Conservation (phyloP, 2,329 filamentous ascomycete genomes). For the Cercospora beticola region DNA sequence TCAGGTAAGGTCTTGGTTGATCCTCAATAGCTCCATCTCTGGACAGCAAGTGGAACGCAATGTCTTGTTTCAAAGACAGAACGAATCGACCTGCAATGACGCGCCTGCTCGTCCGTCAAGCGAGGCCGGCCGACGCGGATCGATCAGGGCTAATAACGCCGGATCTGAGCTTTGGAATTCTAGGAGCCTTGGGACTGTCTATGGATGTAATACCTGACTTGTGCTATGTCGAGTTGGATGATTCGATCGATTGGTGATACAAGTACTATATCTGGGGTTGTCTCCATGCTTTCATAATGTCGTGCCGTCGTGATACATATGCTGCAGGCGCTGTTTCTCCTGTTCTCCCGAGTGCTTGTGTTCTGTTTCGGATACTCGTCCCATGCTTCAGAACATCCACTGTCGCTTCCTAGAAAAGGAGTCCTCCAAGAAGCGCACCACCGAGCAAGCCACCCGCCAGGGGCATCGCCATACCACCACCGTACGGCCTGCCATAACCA, state of each 20-base stretch:
- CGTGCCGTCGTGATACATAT: neutral
- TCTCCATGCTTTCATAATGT: neutral
- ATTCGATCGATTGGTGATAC: neutral
- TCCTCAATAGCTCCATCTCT: neutral
- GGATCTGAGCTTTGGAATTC: neutral
- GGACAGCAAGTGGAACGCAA: neutral
- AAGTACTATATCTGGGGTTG: neutral
- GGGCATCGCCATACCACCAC: constrained; percentile 38
- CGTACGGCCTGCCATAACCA: constrained; percentile 40
- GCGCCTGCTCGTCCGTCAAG: neutral
- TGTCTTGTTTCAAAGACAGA: neutral
- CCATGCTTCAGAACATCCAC: too few species aligned
- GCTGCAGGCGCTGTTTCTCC: neutral
- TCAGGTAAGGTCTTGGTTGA: neutral
- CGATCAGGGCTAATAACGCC: neutral
- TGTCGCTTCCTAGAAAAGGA: neutral
- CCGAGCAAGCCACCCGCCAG: constrained; percentile 50
- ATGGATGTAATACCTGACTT: neutral
- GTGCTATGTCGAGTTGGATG: neutral
- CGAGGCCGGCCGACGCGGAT: neutral
- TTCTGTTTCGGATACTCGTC: too few species aligned
- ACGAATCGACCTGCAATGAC: neutral
- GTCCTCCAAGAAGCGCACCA: constrained; percentile 42
- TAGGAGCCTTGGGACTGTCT: neutral
- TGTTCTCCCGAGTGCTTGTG: neutral